Evolutionary conservation across 768 basidiomycete genomes (phyloP).

Genomic region (Agaricus blazei): DNA sequence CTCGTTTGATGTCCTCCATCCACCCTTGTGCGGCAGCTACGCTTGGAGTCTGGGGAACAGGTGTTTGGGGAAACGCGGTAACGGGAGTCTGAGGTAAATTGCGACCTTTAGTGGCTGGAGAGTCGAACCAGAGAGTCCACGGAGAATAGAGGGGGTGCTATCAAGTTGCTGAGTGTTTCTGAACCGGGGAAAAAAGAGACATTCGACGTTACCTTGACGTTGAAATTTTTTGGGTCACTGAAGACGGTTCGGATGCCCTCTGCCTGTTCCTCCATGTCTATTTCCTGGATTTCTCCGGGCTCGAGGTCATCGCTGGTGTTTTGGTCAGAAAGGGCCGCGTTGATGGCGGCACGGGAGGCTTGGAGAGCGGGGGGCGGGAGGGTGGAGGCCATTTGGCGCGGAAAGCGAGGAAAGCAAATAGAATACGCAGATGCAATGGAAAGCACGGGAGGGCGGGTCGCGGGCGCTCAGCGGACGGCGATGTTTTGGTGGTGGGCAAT

Average conservation of each 20-base stretch:
- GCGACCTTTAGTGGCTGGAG: constrained; percentile 84
- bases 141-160: constrained; percentile 92
- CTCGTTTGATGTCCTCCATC: constrained; percentile 99
- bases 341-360: constrained; percentile 75
- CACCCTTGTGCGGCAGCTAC: constrained; percentile 78
- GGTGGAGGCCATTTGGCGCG: constrained; percentile 30
- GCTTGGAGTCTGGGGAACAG: constrained; percentile 68
- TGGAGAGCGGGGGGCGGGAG: constrained; percentile 66
- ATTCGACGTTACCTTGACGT: constrained; percentile 72
- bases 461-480: constrained; percentile 4
- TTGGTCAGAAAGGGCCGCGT: constrained; percentile 65
- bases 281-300: constrained; percentile 83
- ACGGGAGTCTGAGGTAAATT: constrained; percentile 83
- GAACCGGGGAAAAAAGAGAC: not conserved
- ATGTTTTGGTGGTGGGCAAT: constrained; percentile 6
- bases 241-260: constrained; percentile 90
- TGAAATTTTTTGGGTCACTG: constrained; percentile 88
- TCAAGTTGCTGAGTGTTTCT: not conserved
- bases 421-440: constrained; percentile 8
- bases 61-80: constrained; percentile 73
- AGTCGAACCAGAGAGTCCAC: constrained; percentile 99
- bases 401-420: constrained; percentile 11
- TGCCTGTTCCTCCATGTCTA: constrained; percentile 79
- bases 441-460: not conserved
- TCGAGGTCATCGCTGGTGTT: constrained; percentile 41